Conservation (phyloP, 805 yeast species). For the Danielia oregonensis region DNA sequence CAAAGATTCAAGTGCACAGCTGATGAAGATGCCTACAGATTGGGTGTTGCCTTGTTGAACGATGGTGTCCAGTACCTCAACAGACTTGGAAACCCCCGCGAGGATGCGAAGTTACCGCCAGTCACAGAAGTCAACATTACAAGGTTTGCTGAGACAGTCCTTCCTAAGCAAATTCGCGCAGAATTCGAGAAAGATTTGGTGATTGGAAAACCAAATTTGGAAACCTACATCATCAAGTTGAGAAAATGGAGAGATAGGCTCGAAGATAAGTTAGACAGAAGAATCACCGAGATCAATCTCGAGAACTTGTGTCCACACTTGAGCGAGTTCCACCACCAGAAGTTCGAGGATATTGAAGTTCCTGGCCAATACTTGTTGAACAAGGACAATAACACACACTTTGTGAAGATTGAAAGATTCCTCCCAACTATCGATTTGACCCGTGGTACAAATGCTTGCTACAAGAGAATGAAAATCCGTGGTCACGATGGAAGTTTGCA, state of each 20-base stretch:
- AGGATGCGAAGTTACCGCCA: slow-evolving; percentile 83
- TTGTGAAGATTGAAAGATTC: slow-evolving; percentile 89
- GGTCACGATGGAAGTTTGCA: slow-evolving; percentile 93
- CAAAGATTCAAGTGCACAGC: slow-evolving; percentile 91
- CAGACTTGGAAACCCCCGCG: slow-evolving; percentile 81
- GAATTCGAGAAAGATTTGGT: slow-evolving; percentile 93
- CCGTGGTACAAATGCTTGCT: slow-evolving; percentile 87
- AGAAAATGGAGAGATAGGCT: slow-evolving; percentile 90
- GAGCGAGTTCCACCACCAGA: slow-evolving; percentile 96
- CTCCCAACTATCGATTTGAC: slow-evolving; percentile 84
- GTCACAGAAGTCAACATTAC: slow-evolving; percentile 86
- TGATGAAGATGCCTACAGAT: slow-evolving; percentile 93
- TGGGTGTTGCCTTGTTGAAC: slow-evolving; percentile 85
- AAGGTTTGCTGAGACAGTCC: slow-evolving; percentile 86
- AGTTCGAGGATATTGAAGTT: slow-evolving; percentile 94
- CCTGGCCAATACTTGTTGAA: slow-evolving; percentile 94
- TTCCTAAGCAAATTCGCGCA: slow-evolving; percentile 83
- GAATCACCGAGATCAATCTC: slow-evolving; percentile 72
- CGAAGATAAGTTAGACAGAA: slow-evolving; percentile 86
- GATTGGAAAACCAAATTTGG: slow-evolving; percentile 80
- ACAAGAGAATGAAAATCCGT: slow-evolving; percentile 80
- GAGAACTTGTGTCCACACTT: slow-evolving; percentile 93
- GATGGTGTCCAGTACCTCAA: slow-evolving; percentile 92
- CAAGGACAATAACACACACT: slow-evolving; percentile 85
- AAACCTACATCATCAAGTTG: slow-evolving; percentile 75